These are phyloP conservation scores for Pulicaria dysenterica DNA, from an alignment of 129 eudicot genomes.

Conservation along the genomic window DNA sequence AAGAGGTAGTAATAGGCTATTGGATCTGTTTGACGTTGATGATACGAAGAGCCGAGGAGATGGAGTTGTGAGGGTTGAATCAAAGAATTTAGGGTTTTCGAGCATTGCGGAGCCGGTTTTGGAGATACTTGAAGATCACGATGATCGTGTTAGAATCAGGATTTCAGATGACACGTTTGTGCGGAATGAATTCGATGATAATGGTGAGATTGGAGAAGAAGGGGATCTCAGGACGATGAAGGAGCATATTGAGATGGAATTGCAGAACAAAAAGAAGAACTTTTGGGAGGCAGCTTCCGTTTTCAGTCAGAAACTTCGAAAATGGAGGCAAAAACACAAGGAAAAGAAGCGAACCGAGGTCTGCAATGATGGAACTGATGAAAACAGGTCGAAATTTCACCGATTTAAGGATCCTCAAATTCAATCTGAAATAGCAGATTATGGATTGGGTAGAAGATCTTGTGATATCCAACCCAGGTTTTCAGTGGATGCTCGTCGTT, in stretches of 20 bases:
- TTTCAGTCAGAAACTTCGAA: conserved; percentile 54
- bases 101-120: conserved; percentile 23
- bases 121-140: conserved; percentile 26
- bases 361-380: conserved; percentile 14
- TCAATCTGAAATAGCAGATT: conserved; percentile 46
- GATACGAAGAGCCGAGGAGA: conserved; percentile 33
- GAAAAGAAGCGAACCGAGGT: conserved; percentile 35
- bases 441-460: conserved; percentile 63
- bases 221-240: conserved; percentile 75
- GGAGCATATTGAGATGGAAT: conserved; percentile 81
- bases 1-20: conserved; percentile 34
- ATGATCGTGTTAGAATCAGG: conserved; percentile 30
- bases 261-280: conserved; percentile 39
- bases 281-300: conserved; percentile 64
- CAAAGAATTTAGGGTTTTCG: conserved; percentile 62
- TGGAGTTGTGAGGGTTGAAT: conserved; percentile 42
- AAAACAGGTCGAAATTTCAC: background rate
- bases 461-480: conserved; percentile 74
- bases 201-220: conserved; percentile 39
- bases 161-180: conserved; percentile 29
- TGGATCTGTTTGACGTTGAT: conserved; percentile 37
- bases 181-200: conserved; percentile 25
- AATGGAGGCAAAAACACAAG: conserved; percentile 65
- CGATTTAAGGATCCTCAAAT: conserved; percentile 27
- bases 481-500: conserved; percentile 61